Percentiles rank a stretch among this genome's conserved stretches.
phyloP scores from a whole-genome alignment of 208 protist species.

The Wallacemonas sp. region DNA sequence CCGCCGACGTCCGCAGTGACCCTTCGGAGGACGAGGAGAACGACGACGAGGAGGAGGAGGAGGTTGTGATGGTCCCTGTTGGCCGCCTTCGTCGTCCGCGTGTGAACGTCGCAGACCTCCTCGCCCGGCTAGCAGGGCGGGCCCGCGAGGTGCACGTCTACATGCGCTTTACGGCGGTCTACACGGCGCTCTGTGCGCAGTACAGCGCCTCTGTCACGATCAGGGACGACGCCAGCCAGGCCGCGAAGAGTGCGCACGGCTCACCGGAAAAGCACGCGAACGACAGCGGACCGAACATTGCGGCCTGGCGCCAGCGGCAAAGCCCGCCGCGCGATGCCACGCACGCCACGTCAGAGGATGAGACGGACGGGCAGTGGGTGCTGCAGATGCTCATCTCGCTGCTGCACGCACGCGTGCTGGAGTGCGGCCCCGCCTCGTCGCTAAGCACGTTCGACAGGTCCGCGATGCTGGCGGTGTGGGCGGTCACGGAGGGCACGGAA shows the following conservation, averaged over 20 bases:
- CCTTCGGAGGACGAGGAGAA: neutral
- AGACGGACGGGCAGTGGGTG: slow-evolving; percentile 5
- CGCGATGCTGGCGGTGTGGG: neutral
- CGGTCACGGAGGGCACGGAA: neutral
- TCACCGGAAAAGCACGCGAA: neutral
- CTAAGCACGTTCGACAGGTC: neutral
- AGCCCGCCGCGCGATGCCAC: neutral
- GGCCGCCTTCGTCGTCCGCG: neutral
- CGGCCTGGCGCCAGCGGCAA: slow-evolving; percentile 1
- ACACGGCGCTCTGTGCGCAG: neutral
- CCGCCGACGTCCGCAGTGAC: too few relatives aligned
- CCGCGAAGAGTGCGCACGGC: neutral
- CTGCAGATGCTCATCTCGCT: neutral
- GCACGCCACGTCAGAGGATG: neutral
- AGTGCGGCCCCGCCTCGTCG: neutral
- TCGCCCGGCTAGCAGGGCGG: neutral
- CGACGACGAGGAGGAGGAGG: neutral
- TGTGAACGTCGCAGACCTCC: neutral
- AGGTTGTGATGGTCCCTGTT: neutral
- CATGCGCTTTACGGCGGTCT: neutral
- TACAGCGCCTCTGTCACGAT: neutral
- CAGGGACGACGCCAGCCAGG: neutral
- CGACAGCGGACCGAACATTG: neutral
- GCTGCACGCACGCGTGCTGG: neutral
- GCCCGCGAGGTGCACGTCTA: slow-evolving; percentile 13